Evolutionary conservation across 129 eudicot genomes (phyloP), one percentile per base, ranked within the genome.

Genomic region (Saposhnikovia divaricata): DNA sequence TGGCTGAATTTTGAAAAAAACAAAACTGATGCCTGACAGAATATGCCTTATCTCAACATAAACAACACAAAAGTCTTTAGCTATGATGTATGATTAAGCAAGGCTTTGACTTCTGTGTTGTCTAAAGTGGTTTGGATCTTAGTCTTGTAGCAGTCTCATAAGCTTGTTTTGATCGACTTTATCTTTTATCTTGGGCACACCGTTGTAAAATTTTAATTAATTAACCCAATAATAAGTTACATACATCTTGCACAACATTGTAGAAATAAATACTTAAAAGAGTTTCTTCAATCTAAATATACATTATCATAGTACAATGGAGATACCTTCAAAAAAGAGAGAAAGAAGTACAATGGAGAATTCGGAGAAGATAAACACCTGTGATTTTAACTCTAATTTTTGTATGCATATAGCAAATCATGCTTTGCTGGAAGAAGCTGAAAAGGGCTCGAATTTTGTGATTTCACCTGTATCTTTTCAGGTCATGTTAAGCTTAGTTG

Each of bases 361-460:
- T 39, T 11, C 55, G 15, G 77, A 43, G 77, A 38, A 74, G 38
- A 74, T 11, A 44, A 63, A 63, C 38, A 74, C 47, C 45, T 23
- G 16, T 21, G 77, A 74, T 74, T 9, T 74, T 23, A 74, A 45
- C n/a, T 74, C 65, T 31, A 16, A 44, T 43, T 74, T 74, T 45
- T 74, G 57, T 31, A 21, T 74, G 12, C 21, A 74, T 44, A 21
- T 74, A 31, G 55, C 77, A 44, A 43, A n/a, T 28, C 57, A 23
- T 55, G 57, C 8, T 44, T 21, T 74, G 57, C 28, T 74, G 39
- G 31, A 44, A 74, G 57, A 74, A 74, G 53, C 38, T 15, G 77
- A 74, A 12, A 74, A 74, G 55, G 77, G 39, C 7, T 44, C 77
- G 45, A 74, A 74, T 76, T 27, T 76, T 76, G 66, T 76, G 27